Evolutionary conservation across 2,329 filamentous ascomycete species (phyloP).

Genomic region (Diaporthe nobilis): DNA sequence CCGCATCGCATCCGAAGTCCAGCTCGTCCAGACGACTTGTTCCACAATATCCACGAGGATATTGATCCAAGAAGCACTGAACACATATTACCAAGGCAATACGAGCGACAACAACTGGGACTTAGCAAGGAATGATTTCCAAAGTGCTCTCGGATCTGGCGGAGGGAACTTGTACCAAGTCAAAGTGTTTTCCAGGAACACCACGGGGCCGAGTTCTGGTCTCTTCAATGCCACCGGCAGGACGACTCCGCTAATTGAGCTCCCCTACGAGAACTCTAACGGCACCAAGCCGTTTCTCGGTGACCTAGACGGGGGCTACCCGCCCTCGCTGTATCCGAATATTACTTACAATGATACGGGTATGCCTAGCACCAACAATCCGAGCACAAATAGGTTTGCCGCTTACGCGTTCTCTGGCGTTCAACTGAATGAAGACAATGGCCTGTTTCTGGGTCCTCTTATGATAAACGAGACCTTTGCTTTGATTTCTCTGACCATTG

Average conservation of each 20-base stretch:
- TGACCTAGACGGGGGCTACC: slow-evolving; percentile 76
- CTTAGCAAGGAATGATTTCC: slow-evolving; percentile 73
- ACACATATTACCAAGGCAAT: slow-evolving; percentile 69
- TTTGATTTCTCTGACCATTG: slow-evolving; percentile 82
- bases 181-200: slow-evolving; percentile 79
- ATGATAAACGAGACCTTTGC: slow-evolving; percentile 80
- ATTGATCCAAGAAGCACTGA: slow-evolving; percentile 68
- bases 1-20: slow-evolving; percentile 83
- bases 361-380: slow-evolving; percentile 56
- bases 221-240: slow-evolving; percentile 75
- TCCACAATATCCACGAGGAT: slow-evolving; percentile 78
- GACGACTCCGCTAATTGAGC: slow-evolving; percentile 62
- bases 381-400: slow-evolving; percentile 57
- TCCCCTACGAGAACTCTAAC: slow-evolving; percentile 74
- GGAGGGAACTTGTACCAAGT: slow-evolving; percentile 75
- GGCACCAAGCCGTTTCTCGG: slow-evolving; percentile 74
- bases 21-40: slow-evolving; percentile 83
- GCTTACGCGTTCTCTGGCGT: slow-evolving; percentile 66
- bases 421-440: slow-evolving; percentile 64
- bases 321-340: slow-evolving; percentile 82
- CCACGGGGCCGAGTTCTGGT: slow-evolving; percentile 67
- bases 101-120: slow-evolving; percentile 71
- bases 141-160: slow-evolving; percentile 76
- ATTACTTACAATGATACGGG: slow-evolving; percentile 73
- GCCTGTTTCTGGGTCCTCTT: slow-evolving; percentile 83